A percentile compares a stretch with the other conserved stretches of the same genome.
Conservation (phyloP, 176 grass and related monocot genomes). For the Oryza coarctata region DNA sequence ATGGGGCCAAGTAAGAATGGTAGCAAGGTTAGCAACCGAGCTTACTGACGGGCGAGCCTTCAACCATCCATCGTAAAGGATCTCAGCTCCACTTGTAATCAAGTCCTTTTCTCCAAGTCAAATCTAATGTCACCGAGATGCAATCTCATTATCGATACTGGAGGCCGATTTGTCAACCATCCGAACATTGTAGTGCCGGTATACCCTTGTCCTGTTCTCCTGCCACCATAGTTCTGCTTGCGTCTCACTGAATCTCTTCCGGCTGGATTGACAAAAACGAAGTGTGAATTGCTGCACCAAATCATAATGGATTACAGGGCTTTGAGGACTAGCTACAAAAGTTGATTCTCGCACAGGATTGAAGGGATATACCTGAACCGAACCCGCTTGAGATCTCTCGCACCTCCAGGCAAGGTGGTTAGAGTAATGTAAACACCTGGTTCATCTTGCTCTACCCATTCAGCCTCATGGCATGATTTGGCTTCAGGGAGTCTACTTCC, state of each 20-base stretch:
- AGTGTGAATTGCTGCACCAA: conserved; percentile 15
- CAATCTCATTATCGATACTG: conserved; percentile 54
- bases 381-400: conserved; percentile 87
- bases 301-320: background rate
- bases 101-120: conserved; percentile 38
- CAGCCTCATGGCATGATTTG: conserved; percentile 58
- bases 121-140: conserved; percentile 50
- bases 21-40: conserved; percentile 54
- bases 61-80: background rate
- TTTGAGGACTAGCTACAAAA: background rate
- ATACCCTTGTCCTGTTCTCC: conserved; percentile 86
- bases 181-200: conserved; percentile 84
- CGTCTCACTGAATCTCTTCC: conserved; percentile 92
- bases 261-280: conserved; percentile 50
- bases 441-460: conserved; percentile 98
- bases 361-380: conserved; percentile 76
- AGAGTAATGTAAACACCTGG: conserved; percentile 94
- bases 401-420: conserved; percentile 72
- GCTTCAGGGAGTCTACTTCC: conserved; percentile 51
- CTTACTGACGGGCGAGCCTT: conserved; percentile 33
- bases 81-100: conserved; percentile 45
- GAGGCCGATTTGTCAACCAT: conserved; percentile 69
- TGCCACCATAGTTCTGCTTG: conserved; percentile 98
- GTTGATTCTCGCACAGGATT: background rate
- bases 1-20: conserved; percentile 56